These are phyloP conservation scores for Fusarium subglutinans DNA, from an alignment of 2,329 filamentous ascomycete genomes.

Conservation along the genomic window DNA sequence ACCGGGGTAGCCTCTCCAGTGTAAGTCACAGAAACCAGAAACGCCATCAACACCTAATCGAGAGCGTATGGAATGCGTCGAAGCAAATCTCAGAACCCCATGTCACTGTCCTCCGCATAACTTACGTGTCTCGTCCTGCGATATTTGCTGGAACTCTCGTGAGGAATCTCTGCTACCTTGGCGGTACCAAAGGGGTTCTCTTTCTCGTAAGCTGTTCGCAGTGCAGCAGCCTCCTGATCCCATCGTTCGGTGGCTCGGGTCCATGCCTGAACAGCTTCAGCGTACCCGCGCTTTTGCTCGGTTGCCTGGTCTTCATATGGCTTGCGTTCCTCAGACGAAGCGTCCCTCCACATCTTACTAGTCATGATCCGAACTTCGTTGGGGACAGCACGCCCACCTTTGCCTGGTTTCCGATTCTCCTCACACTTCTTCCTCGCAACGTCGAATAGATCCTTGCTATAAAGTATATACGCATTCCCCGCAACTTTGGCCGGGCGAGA, in stretches of 20 bases:
- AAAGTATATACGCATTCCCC: constrained; percentile 89
- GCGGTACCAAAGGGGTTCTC: constrained; percentile 55
- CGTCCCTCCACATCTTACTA: constrained; percentile 90
- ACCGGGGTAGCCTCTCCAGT: not conserved
- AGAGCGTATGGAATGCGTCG: constrained; percentile 10
- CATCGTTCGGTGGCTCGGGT: constrained; percentile 72
- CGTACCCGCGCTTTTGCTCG: constrained; percentile 73
- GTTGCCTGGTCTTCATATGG: constrained; percentile 82
- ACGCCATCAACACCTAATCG: constrained; percentile 16
- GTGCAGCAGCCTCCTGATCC: constrained; percentile 72
- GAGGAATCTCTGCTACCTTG: constrained; percentile 37
- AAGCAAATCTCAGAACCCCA: constrained; percentile 29
- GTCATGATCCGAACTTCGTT: constrained; percentile 88
- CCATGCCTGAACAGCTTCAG: constrained; percentile 65
- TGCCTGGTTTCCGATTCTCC: constrained; percentile 68
- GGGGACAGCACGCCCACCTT: constrained; percentile 68
- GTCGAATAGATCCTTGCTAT: constrained; percentile 82
- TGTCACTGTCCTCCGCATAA: constrained; percentile 50
- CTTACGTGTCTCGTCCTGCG: constrained; percentile 50
- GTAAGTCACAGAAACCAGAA: constrained; percentile 3
- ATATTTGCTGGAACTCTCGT: constrained; percentile 43
- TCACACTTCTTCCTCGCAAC: constrained; percentile 68
- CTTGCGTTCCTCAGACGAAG: constrained; percentile 72
- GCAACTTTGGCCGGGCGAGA: constrained; percentile 76
- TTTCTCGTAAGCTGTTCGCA: constrained; percentile 61